These are phyloP conservation scores for Discostella stelligeroides DNA, from an alignment of 108 stramenopile genomes.

Conservation along the genomic window DNA sequence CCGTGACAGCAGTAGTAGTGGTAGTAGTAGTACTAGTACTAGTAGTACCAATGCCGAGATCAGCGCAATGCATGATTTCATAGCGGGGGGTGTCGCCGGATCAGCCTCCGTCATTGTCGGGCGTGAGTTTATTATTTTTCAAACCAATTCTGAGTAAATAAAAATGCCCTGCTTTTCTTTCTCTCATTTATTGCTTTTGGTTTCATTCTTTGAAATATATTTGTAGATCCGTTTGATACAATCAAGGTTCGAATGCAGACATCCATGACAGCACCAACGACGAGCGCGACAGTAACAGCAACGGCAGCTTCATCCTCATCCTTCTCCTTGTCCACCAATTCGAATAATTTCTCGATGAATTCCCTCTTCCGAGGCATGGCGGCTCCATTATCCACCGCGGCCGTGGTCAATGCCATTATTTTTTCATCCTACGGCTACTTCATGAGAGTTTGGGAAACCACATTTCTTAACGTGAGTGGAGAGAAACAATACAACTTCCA, in stretches of 20 bases:
- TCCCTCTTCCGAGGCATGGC: constrained; percentile 89
- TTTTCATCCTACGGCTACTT: constrained; percentile 85
- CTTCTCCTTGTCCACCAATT: background rate
- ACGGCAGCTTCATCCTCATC: constrained; percentile 9
- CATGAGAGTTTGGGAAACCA: constrained; percentile 71
- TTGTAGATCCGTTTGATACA: constrained; percentile 88
- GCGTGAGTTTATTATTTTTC: constrained; percentile 10
- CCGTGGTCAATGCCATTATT: constrained; percentile 86
- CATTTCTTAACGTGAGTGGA: constrained; percentile 26
- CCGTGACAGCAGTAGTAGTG: no score
- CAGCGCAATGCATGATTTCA: constrained; percentile 77
- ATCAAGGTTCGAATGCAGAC: constrained; percentile 73
- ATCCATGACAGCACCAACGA: no score
- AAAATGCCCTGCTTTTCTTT: background rate
- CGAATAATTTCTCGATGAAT: constrained; percentile 43
- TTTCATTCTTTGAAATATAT: background rate
- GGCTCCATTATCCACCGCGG: constrained; percentile 81
- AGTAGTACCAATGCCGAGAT: constrained; percentile 45
- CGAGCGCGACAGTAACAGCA: background rate
- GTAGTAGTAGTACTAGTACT: background rate
- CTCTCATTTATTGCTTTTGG: background rate
- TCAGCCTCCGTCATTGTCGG: constrained; percentile 84
- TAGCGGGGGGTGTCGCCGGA: constrained; percentile 85
- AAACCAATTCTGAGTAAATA: no score
- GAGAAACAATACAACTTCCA: constrained; percentile 22